phyloP scores from a whole-genome alignment of 1,284 basidiomycete species.

The Trametes hirsuta region DNA sequence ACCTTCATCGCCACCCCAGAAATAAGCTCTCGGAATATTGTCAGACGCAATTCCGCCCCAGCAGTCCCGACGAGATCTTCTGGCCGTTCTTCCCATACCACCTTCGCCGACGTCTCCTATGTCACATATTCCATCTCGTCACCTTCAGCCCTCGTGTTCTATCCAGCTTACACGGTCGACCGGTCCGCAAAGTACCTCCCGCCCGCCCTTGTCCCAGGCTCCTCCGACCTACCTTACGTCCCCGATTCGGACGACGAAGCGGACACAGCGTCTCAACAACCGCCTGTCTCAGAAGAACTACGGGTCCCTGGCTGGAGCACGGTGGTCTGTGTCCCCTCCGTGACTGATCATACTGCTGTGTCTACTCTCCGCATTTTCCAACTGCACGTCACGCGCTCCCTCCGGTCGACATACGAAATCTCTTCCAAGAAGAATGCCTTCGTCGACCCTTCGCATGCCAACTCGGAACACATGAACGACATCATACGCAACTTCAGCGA shows the following conservation, averaged over 20 bases:
- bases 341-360: conserved; percentile 43
- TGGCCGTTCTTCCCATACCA: conserved; percentile 21
- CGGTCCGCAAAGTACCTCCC: conserved; percentile 15
- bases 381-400: conserved; percentile 50
- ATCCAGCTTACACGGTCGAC: conserved; percentile 33
- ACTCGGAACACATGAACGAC: conserved; percentile 51
- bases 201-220: conserved; percentile 21
- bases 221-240: conserved; percentile 28
- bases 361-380: conserved; percentile 64
- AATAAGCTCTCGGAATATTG: conserved; percentile 12
- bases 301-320: conserved; percentile 46
- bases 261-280: conserved; percentile 36
- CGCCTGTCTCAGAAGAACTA: conserved; percentile 46
- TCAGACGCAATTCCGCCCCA: conserved; percentile 16
- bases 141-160: conserved; percentile 40
- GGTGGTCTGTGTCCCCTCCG: conserved; percentile 54
- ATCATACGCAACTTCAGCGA: conserved; percentile 71
- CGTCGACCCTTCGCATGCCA: conserved; percentile 16
- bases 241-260: conserved; percentile 38
- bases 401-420: conserved; percentile 37
- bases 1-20: conserved; percentile 36
- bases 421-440: conserved; percentile 19
- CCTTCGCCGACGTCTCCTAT: conserved; percentile 42
- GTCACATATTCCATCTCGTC: conserved; percentile 56
- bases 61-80: conserved; percentile 18